phyloP scores from a whole-genome alignment of 148 eudicot genomes.

The Amaranthus hypochondriacus region DNA sequence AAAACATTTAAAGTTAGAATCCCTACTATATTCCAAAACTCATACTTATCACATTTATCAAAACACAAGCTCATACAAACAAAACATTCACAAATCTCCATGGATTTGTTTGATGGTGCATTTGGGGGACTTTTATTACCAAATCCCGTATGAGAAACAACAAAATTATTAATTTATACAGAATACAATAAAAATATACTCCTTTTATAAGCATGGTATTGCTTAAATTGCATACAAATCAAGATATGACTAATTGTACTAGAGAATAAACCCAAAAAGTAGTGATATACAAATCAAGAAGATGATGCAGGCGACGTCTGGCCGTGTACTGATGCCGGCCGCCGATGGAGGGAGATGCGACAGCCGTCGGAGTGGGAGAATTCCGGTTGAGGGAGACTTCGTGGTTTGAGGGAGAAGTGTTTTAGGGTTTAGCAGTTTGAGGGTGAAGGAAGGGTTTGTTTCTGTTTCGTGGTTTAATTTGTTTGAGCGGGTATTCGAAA shows the following conservation, averaged over 20 bases:
- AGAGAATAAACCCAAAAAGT: constrained; percentile 1
- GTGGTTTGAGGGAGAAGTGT: too few species aligned
- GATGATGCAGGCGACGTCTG: too few species aligned
- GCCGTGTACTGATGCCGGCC: too few species aligned
- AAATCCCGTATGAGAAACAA: constrained; percentile 10
- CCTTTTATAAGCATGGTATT: neutral
- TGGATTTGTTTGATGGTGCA: constrained; percentile 13
- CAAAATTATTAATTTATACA: neutral
- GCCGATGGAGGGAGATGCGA: too few species aligned
- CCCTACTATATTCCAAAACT: neutral
- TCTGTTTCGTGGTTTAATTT: too few species aligned
- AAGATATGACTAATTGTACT: neutral
- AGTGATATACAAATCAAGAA: too few species aligned
- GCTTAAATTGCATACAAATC: neutral
- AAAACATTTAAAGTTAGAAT: too few species aligned
- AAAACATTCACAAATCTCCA: constrained; percentile 11
- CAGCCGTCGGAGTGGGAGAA: too few species aligned
- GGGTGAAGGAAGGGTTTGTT: too few species aligned
- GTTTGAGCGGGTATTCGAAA: too few species aligned
- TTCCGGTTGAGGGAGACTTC: too few species aligned
- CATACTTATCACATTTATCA: neutral
- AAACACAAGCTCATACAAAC: neutral
- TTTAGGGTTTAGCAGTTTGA: too few species aligned
- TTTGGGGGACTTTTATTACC: neutral
- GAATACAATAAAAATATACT: neutral